These are phyloP conservation scores for Epichloe festucae DNA, from an alignment of 2,329 filamentous ascomycete genomes.

Conservation along the genomic window DNA sequence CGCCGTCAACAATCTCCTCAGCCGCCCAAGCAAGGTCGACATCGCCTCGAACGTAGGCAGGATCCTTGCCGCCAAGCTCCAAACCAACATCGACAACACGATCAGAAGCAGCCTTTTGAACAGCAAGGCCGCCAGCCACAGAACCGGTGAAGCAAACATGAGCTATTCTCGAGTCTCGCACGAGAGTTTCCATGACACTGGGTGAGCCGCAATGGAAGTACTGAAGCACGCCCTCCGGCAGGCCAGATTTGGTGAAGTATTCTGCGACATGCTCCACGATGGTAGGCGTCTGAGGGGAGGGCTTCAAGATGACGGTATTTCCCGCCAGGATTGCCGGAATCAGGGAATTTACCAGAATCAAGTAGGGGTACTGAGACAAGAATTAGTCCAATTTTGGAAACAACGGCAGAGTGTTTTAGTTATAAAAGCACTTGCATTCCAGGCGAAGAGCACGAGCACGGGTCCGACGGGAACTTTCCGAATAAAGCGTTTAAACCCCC, in stretches of 20 bases:
- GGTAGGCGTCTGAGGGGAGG: conserved; percentile 87
- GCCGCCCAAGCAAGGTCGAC: conserved; percentile 86
- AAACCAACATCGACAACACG: conserved; percentile 77
- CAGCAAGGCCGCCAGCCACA: conserved; percentile 71
- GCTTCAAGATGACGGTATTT: conserved; percentile 87
- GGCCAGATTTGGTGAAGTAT: conserved; percentile 66
- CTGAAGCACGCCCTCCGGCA: conserved; percentile 75
- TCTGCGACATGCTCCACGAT: conserved; percentile 72
- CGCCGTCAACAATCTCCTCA: conserved; percentile 86
- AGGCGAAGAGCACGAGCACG: conserved; percentile 81
- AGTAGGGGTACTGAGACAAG: conserved; percentile 66
- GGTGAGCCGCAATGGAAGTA: conserved; percentile 84
- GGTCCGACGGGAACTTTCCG: conserved; percentile 79
- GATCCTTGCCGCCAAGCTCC: conserved; percentile 90
- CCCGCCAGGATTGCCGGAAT: conserved; percentile 84
- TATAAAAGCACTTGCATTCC: conserved; percentile 59
- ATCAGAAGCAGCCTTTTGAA: conserved; percentile 74
- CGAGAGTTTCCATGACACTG: conserved; percentile 61
- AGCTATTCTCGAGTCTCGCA: conserved; percentile 62
- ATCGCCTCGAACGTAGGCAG: conserved; percentile 75
- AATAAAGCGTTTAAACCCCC: conserved; percentile 83
- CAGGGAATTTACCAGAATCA: conserved; percentile 85
- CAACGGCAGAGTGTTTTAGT: not conserved
- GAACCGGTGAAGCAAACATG: conserved; percentile 91
- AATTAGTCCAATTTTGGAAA: not conserved